Base-by-base conservation (phyloP, 2,329 filamentous ascomycete species). In the Aspergillus niger region DNA sequence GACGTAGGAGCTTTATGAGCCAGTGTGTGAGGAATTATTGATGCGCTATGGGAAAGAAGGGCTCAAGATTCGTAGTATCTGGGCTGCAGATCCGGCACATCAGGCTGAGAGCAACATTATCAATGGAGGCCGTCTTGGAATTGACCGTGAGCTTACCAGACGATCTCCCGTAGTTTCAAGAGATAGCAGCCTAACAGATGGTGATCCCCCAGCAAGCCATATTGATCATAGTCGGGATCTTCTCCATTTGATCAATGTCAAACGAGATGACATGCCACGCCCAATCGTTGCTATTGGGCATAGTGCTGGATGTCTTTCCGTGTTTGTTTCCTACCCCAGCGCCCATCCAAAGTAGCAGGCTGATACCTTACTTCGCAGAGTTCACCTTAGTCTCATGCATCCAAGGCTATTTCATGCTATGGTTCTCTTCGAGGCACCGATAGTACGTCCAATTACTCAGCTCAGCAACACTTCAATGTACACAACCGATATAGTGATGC, bases 201-300 rank as follows among this genome's bases (percentile, higher is more conserved):
- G 11, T 10, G 8, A 10, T 13, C 30, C 11, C 11, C 17, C 36
- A 70, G 66, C 61, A 36, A 61, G 85, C 63, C 96, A 91, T 91
- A 80, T 86, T 64, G 92, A 97, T 76, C 86, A 92, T 74, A 79
- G 89, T 52, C 86, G 92, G 44, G 92, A 96, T 75, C 82, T 96
- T 3, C 81, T 92, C 22, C 85, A 91, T 70, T 61, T 76, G 65
- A 69, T 74, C 64, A 73, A 73, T 41, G 60, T 69, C 8, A 73
- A 73, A 50, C 65, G 71, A 28, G 61, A 68, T 17, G 58, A 73
- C n/a, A 75, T 76, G 72, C 71, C 72, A 2, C 69, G 63, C 24
- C 92, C 92, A 0, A 79, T 96, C n/a, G 77, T 96, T 65, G 91
- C 90, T 60, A 75, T 96, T n/a, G 92, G 90, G 13, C 92, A 97